Evolutionary conservation across 202 grass and related monocot species (phyloP).

Genomic region (Carex sylvatica): DNA sequence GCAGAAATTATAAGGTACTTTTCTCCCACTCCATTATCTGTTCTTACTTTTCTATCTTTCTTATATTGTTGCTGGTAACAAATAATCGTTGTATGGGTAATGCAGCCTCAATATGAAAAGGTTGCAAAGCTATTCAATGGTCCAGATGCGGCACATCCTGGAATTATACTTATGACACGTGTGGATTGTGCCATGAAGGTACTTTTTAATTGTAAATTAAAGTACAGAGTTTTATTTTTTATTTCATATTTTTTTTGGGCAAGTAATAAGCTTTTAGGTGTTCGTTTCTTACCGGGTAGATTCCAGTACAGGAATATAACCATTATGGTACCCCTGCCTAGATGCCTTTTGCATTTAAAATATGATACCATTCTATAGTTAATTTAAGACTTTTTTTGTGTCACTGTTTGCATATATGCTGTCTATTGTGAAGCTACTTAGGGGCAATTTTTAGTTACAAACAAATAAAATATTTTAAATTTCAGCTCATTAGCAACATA

Average conservation of each 20-base stretch:
- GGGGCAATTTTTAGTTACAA: background rate
- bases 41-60: background rate
- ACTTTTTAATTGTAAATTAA: conserved; percentile 27
- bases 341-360: background rate
- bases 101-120: conserved; percentile 92
- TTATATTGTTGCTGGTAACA: conserved; percentile 3
- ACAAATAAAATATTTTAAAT: background rate
- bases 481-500: background rate
- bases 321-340: background rate
- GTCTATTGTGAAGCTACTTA: background rate
- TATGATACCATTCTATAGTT: background rate
- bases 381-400: background rate
- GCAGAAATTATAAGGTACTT: conserved; percentile 98
- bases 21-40: background rate
- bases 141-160: conserved; percentile 76
- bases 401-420: background rate
- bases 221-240: background rate
- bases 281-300: background rate
- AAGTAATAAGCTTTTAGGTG: background rate
- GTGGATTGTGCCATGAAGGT: conserved; percentile 98
- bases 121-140: conserved; percentile 95
- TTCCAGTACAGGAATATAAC: background rate
- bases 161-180: conserved; percentile 75
- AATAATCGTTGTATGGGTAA: conserved; percentile 11
- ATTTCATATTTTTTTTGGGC: background rate